Evolutionary conservation across 192 early-diverging fungal genomes (phyloP), one percentile per base, ranked within the genome.

Genomic region (Rhizophagus sp.): DNA sequence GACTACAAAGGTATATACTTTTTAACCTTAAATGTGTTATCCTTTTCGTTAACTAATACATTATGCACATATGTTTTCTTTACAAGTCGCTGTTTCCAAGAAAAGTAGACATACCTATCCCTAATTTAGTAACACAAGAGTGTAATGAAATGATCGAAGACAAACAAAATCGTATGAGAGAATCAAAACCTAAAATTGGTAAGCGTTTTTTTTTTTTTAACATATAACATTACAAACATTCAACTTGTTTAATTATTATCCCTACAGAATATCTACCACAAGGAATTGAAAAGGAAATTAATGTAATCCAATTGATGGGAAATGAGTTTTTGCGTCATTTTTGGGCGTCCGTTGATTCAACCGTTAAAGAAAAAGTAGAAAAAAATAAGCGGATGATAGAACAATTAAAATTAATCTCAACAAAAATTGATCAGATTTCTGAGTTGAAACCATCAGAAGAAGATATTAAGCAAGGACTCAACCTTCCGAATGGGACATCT

Each of bases 301-400:
- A 73, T 30, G 3, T 50, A 12, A 24, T 73, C 12, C 71, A 73
- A 3, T 25, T 73, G 11, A 25, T 27, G 41, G 71, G 71, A 13
- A 52, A 73, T 73, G 71, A 73, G 63, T 85, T 89, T 44, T 79
- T 90, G 27, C 81, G 88, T 15, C 89, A 90, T 80, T 90, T 89
- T 47, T 90, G 88, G 88, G 76, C 89, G 10, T 47, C 57, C 13
- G 17, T 34, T 13, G 34, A 22, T 25, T 89, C 88, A 0, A 83
- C 80, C 33, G 75, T 80, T 44, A 73, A 83, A 2, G 87, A 90
- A 52, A 84, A 84, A 75, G 73, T 80, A 9, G 83, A 83, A 8
- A 90, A 90, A 61, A 86, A 90, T 63, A 33, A 44, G 1, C 82
- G 88, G 8, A 88, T 90, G 87, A 73, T 87, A 4, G 87, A 89